Base-by-base conservation (phyloP, 345 rosid genomes). In the Linum trigynum region DNA sequence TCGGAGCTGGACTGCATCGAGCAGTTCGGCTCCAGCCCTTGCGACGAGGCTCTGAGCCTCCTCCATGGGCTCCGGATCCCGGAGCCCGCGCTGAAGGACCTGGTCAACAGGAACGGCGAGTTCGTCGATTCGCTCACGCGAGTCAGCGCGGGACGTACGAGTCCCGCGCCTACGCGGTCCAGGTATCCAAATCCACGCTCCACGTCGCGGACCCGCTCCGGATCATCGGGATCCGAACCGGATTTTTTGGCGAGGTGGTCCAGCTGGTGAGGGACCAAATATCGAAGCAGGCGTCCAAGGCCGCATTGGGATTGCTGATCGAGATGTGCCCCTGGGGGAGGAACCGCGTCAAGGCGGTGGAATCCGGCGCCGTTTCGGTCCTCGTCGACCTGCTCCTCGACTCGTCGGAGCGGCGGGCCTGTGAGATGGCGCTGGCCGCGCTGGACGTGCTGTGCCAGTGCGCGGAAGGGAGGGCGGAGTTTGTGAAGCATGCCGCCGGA, bases 381-480 rank as follows among this genome's bases (percentile, higher is more conserved):
- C 66, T 89, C 38, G 72, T 84, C 12, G 90, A 87, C 73, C 81
- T 79, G 64, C 90, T 91, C n/a, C 85, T 91, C 6, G 95, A 87
- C 57, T 69, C 82, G 7, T 45, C 76, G 0, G 85, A 89, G 36
- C 83, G 61, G 67, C 74, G 85, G 71, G 53, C 67, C 16, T 69
- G 70, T 56, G 77, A 74, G 63, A 68, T 68, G 69, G 64, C 64
- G 64, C 17, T 73, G 45, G 74, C 68, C 39, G 81, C 77, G 48
- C 72, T 89, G 59, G 95, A 85, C 72, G 55, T 72, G 39, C 57
- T 87, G 53, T 92, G 92, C 67, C 77, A 71, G 67, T 81, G 85
- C 48, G 95, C 96, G 0, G 92, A 89, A 60, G 98, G 98, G 70
- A 69, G 98, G 57, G 86, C 92, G 5, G 84, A 83, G 75, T 74